Evolutionary conservation across 1,284 basidiomycete species (phyloP).

Genomic region (Puccinia polysora): DNA sequence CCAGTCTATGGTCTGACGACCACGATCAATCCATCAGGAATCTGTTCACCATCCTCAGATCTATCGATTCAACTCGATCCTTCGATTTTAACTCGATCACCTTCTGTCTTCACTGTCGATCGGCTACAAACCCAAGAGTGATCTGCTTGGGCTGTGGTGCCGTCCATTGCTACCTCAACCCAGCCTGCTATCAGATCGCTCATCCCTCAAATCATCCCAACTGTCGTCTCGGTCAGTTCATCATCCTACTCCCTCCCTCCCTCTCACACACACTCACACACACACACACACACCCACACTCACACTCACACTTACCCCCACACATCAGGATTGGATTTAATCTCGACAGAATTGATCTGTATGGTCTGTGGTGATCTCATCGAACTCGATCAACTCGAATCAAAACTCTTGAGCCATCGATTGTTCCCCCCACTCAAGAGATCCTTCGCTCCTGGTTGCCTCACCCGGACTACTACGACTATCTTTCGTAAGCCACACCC

Average conservation of each 20-base stretch:
- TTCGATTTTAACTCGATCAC: neutral
- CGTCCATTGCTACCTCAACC: neutral
- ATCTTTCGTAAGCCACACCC: conserved; percentile 23
- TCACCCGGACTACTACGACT: conserved; percentile 29
- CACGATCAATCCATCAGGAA: neutral
- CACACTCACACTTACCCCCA: neutral
- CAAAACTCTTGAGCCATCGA: conserved; percentile 25
- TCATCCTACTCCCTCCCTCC: neutral
- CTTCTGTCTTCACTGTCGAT: conserved; percentile 24
- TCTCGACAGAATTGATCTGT: conserved; percentile 37
- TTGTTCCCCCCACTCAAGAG: conserved; percentile 20
- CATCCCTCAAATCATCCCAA: conserved; percentile 5
- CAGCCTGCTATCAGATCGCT: neutral
- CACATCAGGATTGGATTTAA: conserved; percentile 15
- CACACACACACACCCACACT: too few species aligned
- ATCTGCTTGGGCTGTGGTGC: conserved; percentile 32
- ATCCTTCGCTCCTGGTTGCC: conserved; percentile 18
- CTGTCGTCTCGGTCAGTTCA: conserved; percentile 30
- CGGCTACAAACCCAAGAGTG: conserved; percentile 6
- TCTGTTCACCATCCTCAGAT: conserved; percentile 1
- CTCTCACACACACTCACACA: neutral
- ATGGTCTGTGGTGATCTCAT: conserved; percentile 33
- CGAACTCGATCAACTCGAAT: conserved; percentile 19
- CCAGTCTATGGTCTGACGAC: conserved; percentile 23
- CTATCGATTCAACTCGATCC: neutral